Conservation (phyloP, 768 basidiomycete species). For the Psilocybe sp. region DNA sequence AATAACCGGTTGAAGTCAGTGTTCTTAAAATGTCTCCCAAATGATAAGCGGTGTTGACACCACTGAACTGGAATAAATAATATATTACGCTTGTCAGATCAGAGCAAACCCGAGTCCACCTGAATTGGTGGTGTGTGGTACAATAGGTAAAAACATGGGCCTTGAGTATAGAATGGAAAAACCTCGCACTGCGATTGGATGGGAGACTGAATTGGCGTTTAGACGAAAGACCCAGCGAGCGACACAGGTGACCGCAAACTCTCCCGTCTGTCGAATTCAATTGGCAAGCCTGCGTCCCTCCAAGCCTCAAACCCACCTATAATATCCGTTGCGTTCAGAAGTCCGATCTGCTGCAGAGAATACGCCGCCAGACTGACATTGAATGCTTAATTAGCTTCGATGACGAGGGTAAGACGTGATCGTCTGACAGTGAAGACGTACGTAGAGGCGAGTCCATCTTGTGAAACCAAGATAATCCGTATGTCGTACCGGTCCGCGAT, state of each 20-base stretch:
- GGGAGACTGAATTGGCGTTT: constrained; percentile 1
- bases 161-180: not conserved
- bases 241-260: constrained; percentile 21
- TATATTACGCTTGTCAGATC: too few species aligned
- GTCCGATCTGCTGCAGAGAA: constrained; percentile 64
- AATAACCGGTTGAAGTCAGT: too few species aligned
- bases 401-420: not conserved
- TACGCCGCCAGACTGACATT: constrained; percentile 60
- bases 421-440: constrained; percentile 10
- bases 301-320: constrained; percentile 74
- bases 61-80: too few species aligned
- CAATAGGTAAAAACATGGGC: too few species aligned
- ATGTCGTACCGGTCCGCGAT: constrained; percentile 78
- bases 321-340: constrained; percentile 75
- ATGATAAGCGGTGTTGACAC: too few species aligned
- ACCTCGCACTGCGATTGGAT: constrained; percentile 6
- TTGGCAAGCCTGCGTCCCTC: constrained; percentile 66
- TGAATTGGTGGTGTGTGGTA: too few species aligned
- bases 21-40: too few species aligned
- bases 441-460: constrained; percentile 68
- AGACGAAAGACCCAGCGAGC: constrained; percentile 25
- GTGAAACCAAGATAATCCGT: constrained; percentile 70
- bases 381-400: not conserved
- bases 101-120: too few species aligned
- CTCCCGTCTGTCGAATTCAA: constrained; percentile 24